Conservation (phyloP, 2,329 filamentous ascomycete genomes). For the Claviceps cyperi region DNA sequence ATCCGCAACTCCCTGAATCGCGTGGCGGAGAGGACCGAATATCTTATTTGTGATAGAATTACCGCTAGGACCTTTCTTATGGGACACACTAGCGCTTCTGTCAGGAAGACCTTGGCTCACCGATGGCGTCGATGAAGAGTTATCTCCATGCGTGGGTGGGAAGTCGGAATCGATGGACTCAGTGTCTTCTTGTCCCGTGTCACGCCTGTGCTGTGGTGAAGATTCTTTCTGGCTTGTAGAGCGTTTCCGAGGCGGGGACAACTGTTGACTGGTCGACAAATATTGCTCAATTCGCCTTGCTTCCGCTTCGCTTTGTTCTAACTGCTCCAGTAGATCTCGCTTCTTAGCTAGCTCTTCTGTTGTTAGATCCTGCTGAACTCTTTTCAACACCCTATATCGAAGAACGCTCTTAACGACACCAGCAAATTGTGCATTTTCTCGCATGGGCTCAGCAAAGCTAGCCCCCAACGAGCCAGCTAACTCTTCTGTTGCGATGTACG, state of each 20-base stretch:
- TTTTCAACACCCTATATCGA: slow-evolving; percentile 79
- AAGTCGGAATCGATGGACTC: slow-evolving; percentile 94
- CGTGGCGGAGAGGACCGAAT: slow-evolving; percentile 88
- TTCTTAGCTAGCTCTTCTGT: slow-evolving; percentile 87
- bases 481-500: slow-evolving; percentile 91
- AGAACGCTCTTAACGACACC: slow-evolving; percentile 83
- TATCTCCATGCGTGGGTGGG: slow-evolving; percentile 70
- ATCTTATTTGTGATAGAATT: slow-evolving; percentile 88
- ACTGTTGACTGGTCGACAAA: slow-evolving; percentile 57
- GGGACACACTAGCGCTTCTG: slow-evolving; percentile 32
- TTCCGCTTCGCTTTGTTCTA: slow-evolving; percentile 90
- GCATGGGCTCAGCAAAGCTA: slow-evolving; percentile 93
- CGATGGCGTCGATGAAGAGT: slow-evolving; percentile 47
- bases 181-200: slow-evolving; percentile 57
- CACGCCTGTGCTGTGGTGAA: slow-evolving; percentile 33
- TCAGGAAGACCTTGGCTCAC: slow-evolving; percentile 58
- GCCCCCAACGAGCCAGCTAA: slow-evolving; percentile 77
- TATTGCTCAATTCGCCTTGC: slow-evolving; percentile 90
- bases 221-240: slow-evolving; percentile 46
- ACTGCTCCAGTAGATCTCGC: slow-evolving; percentile 60
- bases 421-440: slow-evolving; percentile 93
- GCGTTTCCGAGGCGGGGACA: slow-evolving; percentile 46
- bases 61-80: slow-evolving; percentile 73
- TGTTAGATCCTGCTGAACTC: slow-evolving; percentile 95
- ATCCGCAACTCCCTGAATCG: slow-evolving; percentile 90